Conservation (phyloP, 768 basidiomycete species). For the Cystofilobasidium bisporidii region DNA sequence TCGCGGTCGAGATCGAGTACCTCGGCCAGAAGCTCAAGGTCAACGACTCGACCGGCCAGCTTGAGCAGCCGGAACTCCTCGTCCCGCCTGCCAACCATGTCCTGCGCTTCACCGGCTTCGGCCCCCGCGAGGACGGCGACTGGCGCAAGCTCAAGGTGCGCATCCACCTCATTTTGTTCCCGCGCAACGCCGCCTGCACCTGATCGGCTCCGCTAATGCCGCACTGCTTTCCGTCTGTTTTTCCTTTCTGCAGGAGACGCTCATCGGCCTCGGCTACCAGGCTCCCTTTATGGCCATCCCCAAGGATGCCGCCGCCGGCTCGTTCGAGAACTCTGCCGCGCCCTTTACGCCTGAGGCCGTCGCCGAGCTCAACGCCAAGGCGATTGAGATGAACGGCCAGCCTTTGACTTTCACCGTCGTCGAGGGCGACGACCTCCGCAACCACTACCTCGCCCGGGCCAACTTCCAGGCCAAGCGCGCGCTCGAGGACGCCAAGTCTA, state of each 20-base stretch:
- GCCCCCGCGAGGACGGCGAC: constrained; percentile 34
- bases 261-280: constrained; percentile 33
- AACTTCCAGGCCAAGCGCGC: constrained; percentile 38
- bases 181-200: not conserved
- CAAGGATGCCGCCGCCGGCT: constrained; percentile 35
- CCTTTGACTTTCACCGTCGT: constrained; percentile 32
- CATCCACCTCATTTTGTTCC: not conserved
- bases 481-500: constrained; percentile 31
- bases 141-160: constrained; percentile 42
- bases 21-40: constrained; percentile 36
- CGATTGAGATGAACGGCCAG: constrained; percentile 33
- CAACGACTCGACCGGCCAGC: constrained; percentile 32
- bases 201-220: not conserved
- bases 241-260: constrained; percentile 29
- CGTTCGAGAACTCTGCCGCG: constrained; percentile 33
- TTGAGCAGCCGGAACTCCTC: constrained; percentile 34
- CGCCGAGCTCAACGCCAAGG: constrained; percentile 34
- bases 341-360: constrained; percentile 36
- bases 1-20: constrained; percentile 34
- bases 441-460: constrained; percentile 39
- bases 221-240: not conserved
- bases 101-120: constrained; percentile 36
- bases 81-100: constrained; percentile 35
- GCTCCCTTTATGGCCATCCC: constrained; percentile 40
- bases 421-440: constrained; percentile 36